Evolutionary conservation across 495 filamentous ascomycete genomes (phyloP), one percentile per base, ranked within the genome.

Genomic region (Xylaria cubensis): DNA sequence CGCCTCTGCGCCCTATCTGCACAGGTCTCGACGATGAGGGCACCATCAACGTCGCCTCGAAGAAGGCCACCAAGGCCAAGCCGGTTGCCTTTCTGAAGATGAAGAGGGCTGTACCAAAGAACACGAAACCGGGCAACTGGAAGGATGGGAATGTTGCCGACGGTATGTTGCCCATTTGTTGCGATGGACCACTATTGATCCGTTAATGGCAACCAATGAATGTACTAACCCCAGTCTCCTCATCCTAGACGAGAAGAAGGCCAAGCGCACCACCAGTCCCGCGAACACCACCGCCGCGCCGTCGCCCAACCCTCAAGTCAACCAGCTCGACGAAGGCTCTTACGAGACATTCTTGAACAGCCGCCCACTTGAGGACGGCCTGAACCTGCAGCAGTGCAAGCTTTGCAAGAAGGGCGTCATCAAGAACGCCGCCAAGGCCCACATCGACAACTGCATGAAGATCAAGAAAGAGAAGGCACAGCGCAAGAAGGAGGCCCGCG

Each of bases 401-500:
- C 89, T 92, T 64, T 97, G 93, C 84, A 94, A 93, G 81, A 92
- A 93, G 71, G 89, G 88, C 4, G 81, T 94, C 19, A 82, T 92
- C 44, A 89, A 89, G 72, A 83, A 85, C 7, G 86, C 84, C 6
- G 88, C 88, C 4, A 86, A 85, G 39, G 87, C 88, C 0, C 93
- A 97, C 78, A 88, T 93, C 65, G 86, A 87, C 24, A 84, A 86
- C 13, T 97, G 93, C 70, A 79, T 93, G 71, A 90, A 88, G 69
- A 88, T 88, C n/a, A 95, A 95, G 80, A 87, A 88, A 53, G 90
- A 92, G 70, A 90, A 89, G 78, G 90, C 90, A 13, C 91, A 92
- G 79, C 90, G 91, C 70, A 93, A 93, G 80, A 93, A 94, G 77
- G 91, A 91, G 76, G 90, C 90, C 64, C 91, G 93, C 59, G 92